Percentiles rank a stretch among this genome's conserved stretches.
Conservation (phyloP, 768 basidiomycete species). For the Macrolepiota albuminosa region DNA sequence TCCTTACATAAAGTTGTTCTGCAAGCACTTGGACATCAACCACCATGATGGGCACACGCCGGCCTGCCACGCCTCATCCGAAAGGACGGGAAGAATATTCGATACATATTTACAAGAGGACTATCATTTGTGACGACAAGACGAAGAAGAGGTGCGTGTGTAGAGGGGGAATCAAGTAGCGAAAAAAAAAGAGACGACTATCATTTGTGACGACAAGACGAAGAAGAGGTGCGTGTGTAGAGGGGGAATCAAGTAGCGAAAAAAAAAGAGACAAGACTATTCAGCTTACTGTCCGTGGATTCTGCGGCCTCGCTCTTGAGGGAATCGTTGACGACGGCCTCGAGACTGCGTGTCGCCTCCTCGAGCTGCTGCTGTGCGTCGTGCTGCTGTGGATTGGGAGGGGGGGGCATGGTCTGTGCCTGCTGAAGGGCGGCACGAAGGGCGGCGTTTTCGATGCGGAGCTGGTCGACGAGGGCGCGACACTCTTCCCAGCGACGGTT, state of each 20-base stretch:
- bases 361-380: conserved; percentile 17
- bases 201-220: background rate
- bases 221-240: background rate
- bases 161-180: background rate
- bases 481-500: conserved; percentile 90
- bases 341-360: conserved; percentile 21
- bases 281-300: background rate
- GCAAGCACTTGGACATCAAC: conserved; percentile 24
- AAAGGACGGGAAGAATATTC: background rate
- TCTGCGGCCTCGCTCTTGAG: conserved; percentile 16
- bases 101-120: conserved; percentile 1
- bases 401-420: conserved; percentile 34
- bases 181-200: background rate
- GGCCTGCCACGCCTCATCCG: background rate
- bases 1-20: conserved; percentile 30
- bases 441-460: conserved; percentile 79
- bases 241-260: background rate
- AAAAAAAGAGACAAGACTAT: background rate
- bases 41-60: conserved; percentile 17
- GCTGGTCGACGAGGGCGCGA: conserved; percentile 82
- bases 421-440: conserved; percentile 57
- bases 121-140: background rate
- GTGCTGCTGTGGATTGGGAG: background rate
- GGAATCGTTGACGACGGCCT: conserved; percentile 20
- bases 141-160: background rate